Evolutionary conservation across 257 asterid genomes (phyloP), one percentile per base, ranked within the genome.

Genomic region (Solanum paucissectum): DNA sequence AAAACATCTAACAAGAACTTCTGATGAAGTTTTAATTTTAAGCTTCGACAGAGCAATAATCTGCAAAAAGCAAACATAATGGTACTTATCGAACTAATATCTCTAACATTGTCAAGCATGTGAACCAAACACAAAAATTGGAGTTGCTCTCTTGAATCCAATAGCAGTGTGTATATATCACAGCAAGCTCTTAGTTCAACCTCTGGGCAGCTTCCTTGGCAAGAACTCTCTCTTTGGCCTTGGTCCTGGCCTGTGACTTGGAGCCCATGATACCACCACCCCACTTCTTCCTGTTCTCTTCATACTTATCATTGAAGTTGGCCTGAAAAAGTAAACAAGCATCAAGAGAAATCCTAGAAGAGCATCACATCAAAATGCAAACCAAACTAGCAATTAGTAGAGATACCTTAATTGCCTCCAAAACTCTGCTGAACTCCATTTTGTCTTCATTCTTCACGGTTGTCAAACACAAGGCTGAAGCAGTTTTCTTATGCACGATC

Each of bases 231-330:
- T 92, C 94, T 69, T 90, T 92, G 20, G 93, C 94, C 84, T 92
- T 92, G 14, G 93, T 89, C 75, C 62, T 92, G 14, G 94, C 94
- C 81, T 92, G 94, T 5, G 94, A 92, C 86, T 92, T 92, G 0
- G 93, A 88, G 13, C 91, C 93, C 94, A 92, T 92, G 86, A 90
- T 69, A 10, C 94, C 94, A 8, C 94, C 94, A 5, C 94, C 94
- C 92, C 94, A 92, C 86, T 92, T 92, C 85, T 85, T 92, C 68
- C 92, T 83, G 72, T 91, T 75, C 83, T 90, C 92, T 32, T 92
- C 94, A 18, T 44, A 90, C n/a, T 92, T 92, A 21, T 90, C 94
- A 5, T 90, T 92, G 89, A 92, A 92, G 89, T 92, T 90, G 25
- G 94, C 93, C 94, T 92, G 90, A 71, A 16, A 85, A 16, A 74